phyloP scores from a whole-genome alignment of 2,329 filamentous ascomycete genomes.

The Nannizziopsis barbatae region DNA sequence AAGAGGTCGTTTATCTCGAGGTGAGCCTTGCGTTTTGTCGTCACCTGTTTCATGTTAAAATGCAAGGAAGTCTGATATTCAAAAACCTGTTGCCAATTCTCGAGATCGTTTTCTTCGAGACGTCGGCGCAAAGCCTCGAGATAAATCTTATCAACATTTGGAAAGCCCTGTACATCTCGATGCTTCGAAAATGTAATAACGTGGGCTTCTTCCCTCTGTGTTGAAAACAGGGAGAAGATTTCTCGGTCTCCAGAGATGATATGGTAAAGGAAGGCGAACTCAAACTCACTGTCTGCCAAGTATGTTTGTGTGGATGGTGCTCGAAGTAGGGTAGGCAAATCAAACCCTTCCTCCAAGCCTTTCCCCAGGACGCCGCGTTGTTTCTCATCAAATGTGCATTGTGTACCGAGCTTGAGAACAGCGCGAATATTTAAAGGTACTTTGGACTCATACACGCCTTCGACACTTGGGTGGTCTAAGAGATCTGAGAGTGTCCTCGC shows the following conservation, averaged over 20 bases:
- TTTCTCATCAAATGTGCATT: slow-evolving; percentile 84
- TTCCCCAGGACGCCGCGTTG: slow-evolving; percentile 85
- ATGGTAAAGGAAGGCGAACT: slow-evolving; percentile 87
- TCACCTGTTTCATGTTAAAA: slow-evolving; percentile 80
- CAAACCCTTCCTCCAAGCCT: slow-evolving; percentile 87
- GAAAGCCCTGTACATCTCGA: slow-evolving; percentile 71
- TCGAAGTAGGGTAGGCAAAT: slow-evolving; percentile 63
- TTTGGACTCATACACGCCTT: slow-evolving; percentile 94
- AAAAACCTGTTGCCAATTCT: slow-evolving; percentile 69
- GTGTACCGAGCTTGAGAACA: slow-evolving; percentile 76
- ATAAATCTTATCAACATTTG: slow-evolving; percentile 85
- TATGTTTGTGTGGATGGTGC: slow-evolving; percentile 60
- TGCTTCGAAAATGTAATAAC: slow-evolving; percentile 78
- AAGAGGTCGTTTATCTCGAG: slow-evolving; percentile 78
- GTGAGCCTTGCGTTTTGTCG: slow-evolving; percentile 76
- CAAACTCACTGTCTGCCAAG: slow-evolving; percentile 60
- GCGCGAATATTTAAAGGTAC: slow-evolving; percentile 78
- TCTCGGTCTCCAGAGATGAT: slow-evolving; percentile 82
- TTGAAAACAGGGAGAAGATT: slow-evolving; percentile 88
- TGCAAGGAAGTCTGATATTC: slow-evolving; percentile 74
- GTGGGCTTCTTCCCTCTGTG: slow-evolving; percentile 64
- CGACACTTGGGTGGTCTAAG: slow-evolving; percentile 86
- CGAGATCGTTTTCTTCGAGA: slow-evolving; percentile 52
- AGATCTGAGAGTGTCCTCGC: slow-evolving; percentile 68
- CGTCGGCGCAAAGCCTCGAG: slow-evolving; percentile 56